Percentiles rank a stretch among this genome's conserved stretches.
These are phyloP conservation scores for Violaceomyces palustris DNA, from an alignment of 1,284 basidiomycete genomes.

Conservation along the genomic window DNA sequence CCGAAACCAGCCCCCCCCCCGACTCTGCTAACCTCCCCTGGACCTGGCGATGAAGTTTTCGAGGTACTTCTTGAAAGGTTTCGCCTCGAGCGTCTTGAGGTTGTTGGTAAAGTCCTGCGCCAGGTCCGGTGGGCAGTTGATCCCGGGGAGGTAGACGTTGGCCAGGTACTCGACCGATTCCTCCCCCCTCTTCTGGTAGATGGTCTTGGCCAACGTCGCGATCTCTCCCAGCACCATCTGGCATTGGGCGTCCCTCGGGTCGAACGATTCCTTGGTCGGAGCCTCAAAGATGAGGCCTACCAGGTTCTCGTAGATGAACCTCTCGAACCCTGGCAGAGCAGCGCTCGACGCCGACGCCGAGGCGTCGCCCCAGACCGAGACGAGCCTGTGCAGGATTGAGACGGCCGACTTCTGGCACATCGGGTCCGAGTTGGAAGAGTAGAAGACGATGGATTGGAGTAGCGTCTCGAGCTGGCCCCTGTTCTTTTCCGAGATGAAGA, in stretches of 20 bases:
- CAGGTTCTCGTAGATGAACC: slow-evolving; percentile 83
- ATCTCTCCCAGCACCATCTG: slow-evolving; percentile 30
- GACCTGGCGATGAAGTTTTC: slow-evolving; percentile 32
- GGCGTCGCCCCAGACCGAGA: slow-evolving; percentile 68
- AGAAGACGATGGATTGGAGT: slow-evolving; percentile 60
- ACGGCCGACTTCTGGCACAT: slow-evolving; percentile 74
- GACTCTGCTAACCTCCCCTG: slow-evolving; percentile 14
- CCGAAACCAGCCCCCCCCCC: no score
- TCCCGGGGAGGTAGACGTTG: slow-evolving; percentile 75
- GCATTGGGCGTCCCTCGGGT: slow-evolving; percentile 75
- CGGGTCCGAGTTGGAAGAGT: slow-evolving; percentile 54
- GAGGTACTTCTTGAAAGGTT: slow-evolving; percentile 62
- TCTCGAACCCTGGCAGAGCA: slow-evolving; percentile 78
- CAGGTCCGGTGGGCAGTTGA: slow-evolving; percentile 75
- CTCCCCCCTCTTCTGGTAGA: slow-evolving; percentile 70
- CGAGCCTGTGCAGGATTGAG: slow-evolving; percentile 66
- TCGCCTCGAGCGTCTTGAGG: slow-evolving; percentile 59
- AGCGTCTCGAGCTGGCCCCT: slow-evolving; percentile 73
- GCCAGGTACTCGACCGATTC: slow-evolving; percentile 81
- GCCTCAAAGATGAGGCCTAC: slow-evolving; percentile 79
- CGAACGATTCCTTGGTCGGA: slow-evolving; percentile 73
- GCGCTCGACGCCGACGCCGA: slow-evolving; percentile 2
- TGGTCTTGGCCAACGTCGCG: slow-evolving; percentile 66
- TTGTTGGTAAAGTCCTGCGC: slow-evolving; percentile 65
- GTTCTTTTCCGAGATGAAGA: slow-evolving; percentile 85